Evolutionary conservation across 352 stramenopile species (phyloP), one percentile per base, ranked within the genome.

Genomic region (Aphanomyces stellatus): DNA sequence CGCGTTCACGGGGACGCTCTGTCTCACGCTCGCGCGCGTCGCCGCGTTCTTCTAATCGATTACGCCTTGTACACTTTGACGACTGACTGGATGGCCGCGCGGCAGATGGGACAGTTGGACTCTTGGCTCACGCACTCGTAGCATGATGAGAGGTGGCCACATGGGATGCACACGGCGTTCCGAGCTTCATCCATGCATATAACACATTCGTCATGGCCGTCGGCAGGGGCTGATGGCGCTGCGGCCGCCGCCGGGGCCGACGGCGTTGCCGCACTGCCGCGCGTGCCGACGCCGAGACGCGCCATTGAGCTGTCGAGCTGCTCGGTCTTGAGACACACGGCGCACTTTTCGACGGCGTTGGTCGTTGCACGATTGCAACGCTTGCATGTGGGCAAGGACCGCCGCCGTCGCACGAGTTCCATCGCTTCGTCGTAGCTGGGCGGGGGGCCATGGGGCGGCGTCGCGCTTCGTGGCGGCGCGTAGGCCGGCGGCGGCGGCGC

Each of bases 1-100:
- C 8, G 87, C 85, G 75, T 95, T 95, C 68, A 83, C 84, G 2
- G 82, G 87, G 72, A 93, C 87, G 37, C 92, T 95, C 63, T 91
- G 93, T 82, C 28, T 65, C 11, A 35, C 56, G 7, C 37, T 65
- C 4, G 59, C 59, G 22, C 59, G 59, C 22, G 31, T 65, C 46
- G 59, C 31, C 46, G 59, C 59, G 7, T 65, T 65, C 46, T 22
- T 53, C 22, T 28, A 53, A 53, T 22, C 46, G 24, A 42, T 65
- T 62, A 70, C 33, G 63, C 83, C 22, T 81, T 74, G 65, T 80
- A 86, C 48, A 88, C 73, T 37, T 73, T 68, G 56, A 86, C 74
- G 63, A 88, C 71, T 17, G 74, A 71, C 22, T 64, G 53, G 17
- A 85, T 70, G 2, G 66, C 68, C 7, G 74, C 43, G n/a, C 79